Base-by-base conservation (phyloP, 2,329 filamentous ascomycete genomes). In the Epichloe amarillans region DNA sequence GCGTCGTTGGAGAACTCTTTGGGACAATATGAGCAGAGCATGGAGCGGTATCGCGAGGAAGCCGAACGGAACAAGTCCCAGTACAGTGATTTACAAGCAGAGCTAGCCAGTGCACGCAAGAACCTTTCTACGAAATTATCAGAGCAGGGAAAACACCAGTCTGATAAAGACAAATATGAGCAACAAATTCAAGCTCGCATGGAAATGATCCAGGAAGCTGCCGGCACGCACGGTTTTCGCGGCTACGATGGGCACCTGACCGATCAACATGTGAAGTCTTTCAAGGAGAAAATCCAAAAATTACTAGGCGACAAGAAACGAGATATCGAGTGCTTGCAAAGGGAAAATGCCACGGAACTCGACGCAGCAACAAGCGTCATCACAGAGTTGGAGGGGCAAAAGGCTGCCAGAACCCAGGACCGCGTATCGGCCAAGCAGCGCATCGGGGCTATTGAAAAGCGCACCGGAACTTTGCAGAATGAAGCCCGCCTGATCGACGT, bases 91-190 rank as follows among this genome's bases (percentile, higher is more conserved):
- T 72, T 94, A n/a, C 74, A 80, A 53, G 62, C 64, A 2, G 69
- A 73, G 8, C 63, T 80, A 12, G 62, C 64, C 2, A 55, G 65
- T 4, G 67, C 70, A 7, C 74, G 77, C 36, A 69, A 63, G 38
- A 64, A 72, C 4, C 64, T 79, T 41, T 75, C 75, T 0, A 57
- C 62, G 21, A 81, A 81, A 58, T 70, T 79, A 38, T 70, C 77
- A 1, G 84, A 89, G 58, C 76, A 81, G 58, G 91, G 91, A 42
- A 87, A 84, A 57, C 82, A 84, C 58, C 80, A 93, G 65, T 91
- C 90, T 2, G 84, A 95, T 62, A 89, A 91, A 68, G 84, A 87
- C 54, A 87, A 85, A 59, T 88, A 93, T 62, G 88, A 96, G 62
- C 80, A 84, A 4, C 86, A 96, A 56, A 64, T 95, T 3, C 73